Percentiles rank a stretch among this genome's conserved stretches.
These are phyloP conservation scores for Panicum hallii DNA, from an alignment of 202 grass and related monocot species.

Conservation along the genomic window DNA sequence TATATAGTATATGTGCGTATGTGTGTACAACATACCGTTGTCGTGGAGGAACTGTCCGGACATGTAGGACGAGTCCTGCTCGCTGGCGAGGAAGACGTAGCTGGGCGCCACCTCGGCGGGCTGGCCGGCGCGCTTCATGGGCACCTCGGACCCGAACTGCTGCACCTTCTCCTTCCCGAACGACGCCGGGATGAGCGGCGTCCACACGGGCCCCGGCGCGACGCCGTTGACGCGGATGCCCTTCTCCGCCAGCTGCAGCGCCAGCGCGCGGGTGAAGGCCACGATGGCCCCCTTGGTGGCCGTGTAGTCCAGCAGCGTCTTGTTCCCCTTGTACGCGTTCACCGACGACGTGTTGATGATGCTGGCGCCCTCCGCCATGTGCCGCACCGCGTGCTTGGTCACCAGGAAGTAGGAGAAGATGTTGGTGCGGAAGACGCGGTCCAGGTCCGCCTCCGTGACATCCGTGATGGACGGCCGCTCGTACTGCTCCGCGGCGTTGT, in stretches of 20 bases:
- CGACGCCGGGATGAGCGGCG: constrained; percentile 82
- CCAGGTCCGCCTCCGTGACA: constrained; percentile 63
- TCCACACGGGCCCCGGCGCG: constrained; percentile 85
- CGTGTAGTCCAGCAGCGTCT: constrained; percentile 84
- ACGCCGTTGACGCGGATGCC: constrained; percentile 85
- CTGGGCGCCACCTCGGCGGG: constrained; percentile 73
- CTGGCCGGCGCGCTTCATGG: constrained; percentile 74
- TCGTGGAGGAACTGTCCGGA: constrained; percentile 82
- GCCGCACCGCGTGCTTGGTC: constrained; percentile 59
- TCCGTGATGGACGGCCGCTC: constrained; percentile 49
- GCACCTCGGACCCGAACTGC: constrained; percentile 65
- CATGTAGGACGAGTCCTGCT: constrained; percentile 77
- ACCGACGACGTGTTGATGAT: constrained; percentile 90
- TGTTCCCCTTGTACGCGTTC: constrained; percentile 88
- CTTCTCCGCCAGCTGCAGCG: constrained; percentile 65
- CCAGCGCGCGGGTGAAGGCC: constrained; percentile 71
- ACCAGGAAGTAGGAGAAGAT: constrained; percentile 67
- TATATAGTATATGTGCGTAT: too few relatives aligned
- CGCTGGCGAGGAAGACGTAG: constrained; percentile 84
- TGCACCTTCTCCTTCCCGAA: constrained; percentile 62
- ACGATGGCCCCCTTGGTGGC: constrained; percentile 91
- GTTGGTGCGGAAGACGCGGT: constrained; percentile 82
- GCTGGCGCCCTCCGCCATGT: constrained; percentile 45
- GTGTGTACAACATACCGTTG: constrained; percentile 52
- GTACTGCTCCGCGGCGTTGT: constrained; percentile 83